Conservation (phyloP, 2,329 filamentous ascomycete species). For the Fusarium musae region DNA sequence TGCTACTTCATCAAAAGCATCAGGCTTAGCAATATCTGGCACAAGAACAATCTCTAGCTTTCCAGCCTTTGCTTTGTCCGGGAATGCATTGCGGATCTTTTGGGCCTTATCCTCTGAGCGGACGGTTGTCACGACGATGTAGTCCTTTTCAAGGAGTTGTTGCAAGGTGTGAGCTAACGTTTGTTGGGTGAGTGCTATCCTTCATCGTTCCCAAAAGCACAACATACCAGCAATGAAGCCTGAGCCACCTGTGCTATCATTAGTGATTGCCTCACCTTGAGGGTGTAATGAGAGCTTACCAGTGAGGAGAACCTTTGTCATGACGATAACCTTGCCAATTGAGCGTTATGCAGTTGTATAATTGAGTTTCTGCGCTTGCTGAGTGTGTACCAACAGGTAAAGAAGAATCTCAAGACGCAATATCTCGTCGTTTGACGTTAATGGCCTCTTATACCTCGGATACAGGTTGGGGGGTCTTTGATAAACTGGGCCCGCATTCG, state of each 20-base stretch:
- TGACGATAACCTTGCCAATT: slow-evolving; percentile 6
- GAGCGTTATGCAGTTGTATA: neutral
- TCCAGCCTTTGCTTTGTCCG: slow-evolving; percentile 51
- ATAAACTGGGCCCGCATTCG: slow-evolving; percentile 39
- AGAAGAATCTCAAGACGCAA: neutral
- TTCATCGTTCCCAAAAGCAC: neutral
- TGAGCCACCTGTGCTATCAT: slow-evolving; percentile 45
- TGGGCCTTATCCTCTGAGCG: slow-evolving; percentile 64
- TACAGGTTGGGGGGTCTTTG: slow-evolving; percentile 17
- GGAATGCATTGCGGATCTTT: slow-evolving; percentile 61
- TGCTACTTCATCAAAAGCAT: slow-evolving; percentile 76
- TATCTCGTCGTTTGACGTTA: slow-evolving; percentile 6
- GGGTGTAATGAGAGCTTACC: slow-evolving; percentile 28
- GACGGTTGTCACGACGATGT: slow-evolving; percentile 67
- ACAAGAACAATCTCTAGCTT: slow-evolving; percentile 70
- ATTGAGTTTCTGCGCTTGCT: neutral
- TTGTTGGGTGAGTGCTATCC: neutral
- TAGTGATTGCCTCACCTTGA: slow-evolving; percentile 11
- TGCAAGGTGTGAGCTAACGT: slow-evolving; percentile 64
- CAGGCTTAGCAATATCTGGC: slow-evolving; percentile 77
- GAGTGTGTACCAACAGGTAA: neutral
- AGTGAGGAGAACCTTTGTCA: slow-evolving; percentile 50
- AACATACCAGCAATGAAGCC: slow-evolving; percentile 51
- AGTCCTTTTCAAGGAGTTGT: slow-evolving; percentile 61
- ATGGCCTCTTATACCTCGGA: slow-evolving; percentile 13